Percentiles rank a stretch among this genome's conserved stretches.
Evolutionary conservation across 1,284 basidiomycete species (phyloP).

Genomic region (Peniophora sp.): DNA sequence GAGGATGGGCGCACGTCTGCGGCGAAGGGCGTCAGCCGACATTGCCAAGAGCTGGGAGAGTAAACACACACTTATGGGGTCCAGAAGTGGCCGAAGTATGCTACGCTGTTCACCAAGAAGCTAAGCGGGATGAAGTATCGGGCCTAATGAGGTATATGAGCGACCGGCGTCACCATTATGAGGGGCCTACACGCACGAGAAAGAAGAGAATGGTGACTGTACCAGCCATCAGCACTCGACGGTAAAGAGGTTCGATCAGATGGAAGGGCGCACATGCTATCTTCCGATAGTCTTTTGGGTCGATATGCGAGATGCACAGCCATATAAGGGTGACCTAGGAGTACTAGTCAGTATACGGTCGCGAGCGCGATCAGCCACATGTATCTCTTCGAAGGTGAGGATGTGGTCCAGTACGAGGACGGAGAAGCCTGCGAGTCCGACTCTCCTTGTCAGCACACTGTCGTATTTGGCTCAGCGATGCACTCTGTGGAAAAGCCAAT

Average conservation of each 20-base stretch:
- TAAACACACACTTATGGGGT: conserved; percentile 18
- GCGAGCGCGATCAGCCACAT: background rate
- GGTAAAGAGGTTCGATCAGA: background rate
- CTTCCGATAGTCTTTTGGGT: background rate
- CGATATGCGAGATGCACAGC: background rate
- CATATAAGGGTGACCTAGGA: background rate
- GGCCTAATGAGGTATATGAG: conserved; percentile 25
- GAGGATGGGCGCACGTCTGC: background rate
- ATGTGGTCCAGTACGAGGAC: background rate
- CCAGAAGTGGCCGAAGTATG: background rate
- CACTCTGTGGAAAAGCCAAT: background rate
- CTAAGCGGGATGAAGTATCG: conserved; percentile 43
- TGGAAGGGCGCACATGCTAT: background rate
- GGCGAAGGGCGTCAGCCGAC: background rate
- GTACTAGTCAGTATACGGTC: background rate
- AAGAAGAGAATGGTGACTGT: conserved; percentile 41
- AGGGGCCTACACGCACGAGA: conserved; percentile 23
- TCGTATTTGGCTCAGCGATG: background rate
- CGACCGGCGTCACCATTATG: background rate
- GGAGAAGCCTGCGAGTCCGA: background rate
- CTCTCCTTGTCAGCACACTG: background rate
- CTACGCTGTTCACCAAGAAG: background rate
- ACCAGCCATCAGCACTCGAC: background rate
- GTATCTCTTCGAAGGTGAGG: background rate
- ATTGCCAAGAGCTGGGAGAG: conserved; percentile 2